Conservation (phyloP, 257 asterid species). For the Nicotiana tabacum region DNA sequence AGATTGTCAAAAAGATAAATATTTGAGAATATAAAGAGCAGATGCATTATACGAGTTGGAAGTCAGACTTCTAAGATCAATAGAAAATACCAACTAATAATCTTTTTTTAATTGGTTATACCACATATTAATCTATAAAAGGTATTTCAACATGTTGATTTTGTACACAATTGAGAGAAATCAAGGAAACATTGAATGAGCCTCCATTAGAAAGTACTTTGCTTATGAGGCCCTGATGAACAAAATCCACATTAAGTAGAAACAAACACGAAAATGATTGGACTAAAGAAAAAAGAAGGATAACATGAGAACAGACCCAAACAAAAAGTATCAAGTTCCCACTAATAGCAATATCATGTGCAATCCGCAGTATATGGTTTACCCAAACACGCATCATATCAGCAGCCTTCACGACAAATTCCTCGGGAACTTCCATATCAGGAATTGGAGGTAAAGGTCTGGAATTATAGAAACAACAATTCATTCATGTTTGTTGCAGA, state of each 20-base stretch:
- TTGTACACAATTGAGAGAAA: neutral
- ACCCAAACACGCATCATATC: constrained; percentile 54
- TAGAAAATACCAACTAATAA: no score
- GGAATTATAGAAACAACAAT: neutral
- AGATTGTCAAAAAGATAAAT: neutral
- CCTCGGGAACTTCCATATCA: constrained; percentile 69
- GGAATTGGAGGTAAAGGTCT: constrained; percentile 96
- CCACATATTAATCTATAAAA: neutral
- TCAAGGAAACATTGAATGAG: neutral
- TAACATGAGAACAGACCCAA: constrained; percentile 40
- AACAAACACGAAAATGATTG: neutral
- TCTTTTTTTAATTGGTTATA: no score
- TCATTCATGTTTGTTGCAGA: neutral
- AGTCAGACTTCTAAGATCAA: neutral
- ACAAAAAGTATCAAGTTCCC: constrained; percentile 52
- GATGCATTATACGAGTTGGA: neutral
- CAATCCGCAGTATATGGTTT: constrained; percentile 51
- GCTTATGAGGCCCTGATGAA: constrained; percentile 36
- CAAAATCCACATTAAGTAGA: constrained; percentile 12
- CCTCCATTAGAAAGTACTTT: neutral
- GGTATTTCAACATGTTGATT: neutral
- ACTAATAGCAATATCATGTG: constrained; percentile 55
- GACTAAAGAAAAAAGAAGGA: constrained; percentile 8
- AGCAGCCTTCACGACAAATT: constrained; percentile 52
- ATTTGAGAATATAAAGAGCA: no score